Evolutionary conservation across 306 rosid species (phyloP).

Genomic region (Rosa chinensis): DNA sequence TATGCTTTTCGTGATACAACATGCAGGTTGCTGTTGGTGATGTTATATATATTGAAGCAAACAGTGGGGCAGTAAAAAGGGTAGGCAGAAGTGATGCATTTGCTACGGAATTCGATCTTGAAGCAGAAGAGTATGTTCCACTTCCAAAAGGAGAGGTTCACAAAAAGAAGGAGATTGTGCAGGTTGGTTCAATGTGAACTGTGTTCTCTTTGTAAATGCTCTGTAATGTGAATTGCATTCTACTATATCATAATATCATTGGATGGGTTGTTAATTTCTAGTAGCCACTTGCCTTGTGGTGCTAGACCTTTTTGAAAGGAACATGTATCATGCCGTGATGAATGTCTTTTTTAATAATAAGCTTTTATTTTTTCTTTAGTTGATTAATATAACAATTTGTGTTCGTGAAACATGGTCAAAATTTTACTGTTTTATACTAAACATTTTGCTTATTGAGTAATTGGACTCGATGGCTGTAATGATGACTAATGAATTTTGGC

Average conservation of each 20-base stretch:
- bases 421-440: background rate
- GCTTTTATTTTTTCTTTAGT: background rate
- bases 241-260: background rate
- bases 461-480: background rate
- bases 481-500: background rate
- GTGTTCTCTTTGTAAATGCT: slow-evolving; percentile 14
- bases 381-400: background rate
- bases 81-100: slow-evolving; percentile 98
- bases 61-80: slow-evolving; percentile 97
- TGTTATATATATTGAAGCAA: slow-evolving; percentile 91
- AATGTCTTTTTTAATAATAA: background rate
- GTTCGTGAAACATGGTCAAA: background rate
- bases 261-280: background rate
- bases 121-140: slow-evolving; percentile 97
- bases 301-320: background rate
- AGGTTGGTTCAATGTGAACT: slow-evolving; percentile 54
- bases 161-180: slow-evolving; percentile 93
- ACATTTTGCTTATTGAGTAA: background rate
- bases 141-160: slow-evolving; percentile 99
- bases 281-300: background rate
- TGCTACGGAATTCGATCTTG: slow-evolving; percentile 97
- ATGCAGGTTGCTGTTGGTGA: slow-evolving; percentile 91
- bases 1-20: slow-evolving; percentile 10
- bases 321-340: background rate
- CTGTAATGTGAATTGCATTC: slow-evolving; percentile 12